A percentile compares a stretch with the other conserved stretches of the same genome.
Conservation (phyloP, 1,284 basidiomycete species). For the Dichomitus squalens region DNA sequence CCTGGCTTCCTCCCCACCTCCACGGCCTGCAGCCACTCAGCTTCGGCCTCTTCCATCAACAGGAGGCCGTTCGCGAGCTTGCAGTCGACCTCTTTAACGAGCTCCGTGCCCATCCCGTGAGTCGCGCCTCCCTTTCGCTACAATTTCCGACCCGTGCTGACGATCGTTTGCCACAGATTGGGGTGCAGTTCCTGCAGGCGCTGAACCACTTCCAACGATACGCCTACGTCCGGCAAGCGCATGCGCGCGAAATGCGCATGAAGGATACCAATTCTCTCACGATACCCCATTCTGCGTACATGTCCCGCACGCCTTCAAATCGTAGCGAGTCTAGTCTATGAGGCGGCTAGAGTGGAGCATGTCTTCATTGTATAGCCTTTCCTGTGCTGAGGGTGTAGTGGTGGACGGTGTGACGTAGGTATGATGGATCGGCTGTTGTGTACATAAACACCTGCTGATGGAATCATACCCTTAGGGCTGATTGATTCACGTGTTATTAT, state of each 20-base stretch:
- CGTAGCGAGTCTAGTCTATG: slow-evolving; percentile 50
- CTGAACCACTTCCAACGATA: slow-evolving; percentile 94
- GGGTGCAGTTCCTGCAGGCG: slow-evolving; percentile 78
- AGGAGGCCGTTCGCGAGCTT: slow-evolving; percentile 70
- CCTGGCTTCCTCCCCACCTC: slow-evolving; percentile 74
- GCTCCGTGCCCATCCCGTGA: slow-evolving; percentile 74
- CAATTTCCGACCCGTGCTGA: slow-evolving; percentile 4
- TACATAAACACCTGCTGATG: too few relatives aligned
- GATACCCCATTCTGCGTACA: slow-evolving; percentile 35
- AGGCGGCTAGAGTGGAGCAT: slow-evolving; percentile 37
- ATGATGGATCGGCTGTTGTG: too few relatives aligned
- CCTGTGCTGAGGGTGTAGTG: too few relatives aligned
- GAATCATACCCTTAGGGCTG: too few relatives aligned
- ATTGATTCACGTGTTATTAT: too few relatives aligned
- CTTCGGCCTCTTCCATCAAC: slow-evolving; percentile 90
- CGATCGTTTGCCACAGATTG: slow-evolving; percentile 59
- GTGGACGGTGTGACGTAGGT: too few relatives aligned
- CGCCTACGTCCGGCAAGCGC: slow-evolving; percentile 77
- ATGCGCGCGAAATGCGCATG: slow-evolving; percentile 54
- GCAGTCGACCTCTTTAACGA: slow-evolving; percentile 86
- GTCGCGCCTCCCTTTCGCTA: slow-evolving; percentile 30
- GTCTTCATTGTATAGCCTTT: too few relatives aligned
- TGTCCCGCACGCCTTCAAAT: slow-evolving; percentile 48
- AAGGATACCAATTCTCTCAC: slow-evolving; percentile 38
- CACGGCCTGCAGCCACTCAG: slow-evolving; percentile 87